These are phyloP conservation scores for Sporothrix variecibatus DNA, from an alignment of 2,329 filamentous ascomycete genomes.

Conservation along the genomic window DNA sequence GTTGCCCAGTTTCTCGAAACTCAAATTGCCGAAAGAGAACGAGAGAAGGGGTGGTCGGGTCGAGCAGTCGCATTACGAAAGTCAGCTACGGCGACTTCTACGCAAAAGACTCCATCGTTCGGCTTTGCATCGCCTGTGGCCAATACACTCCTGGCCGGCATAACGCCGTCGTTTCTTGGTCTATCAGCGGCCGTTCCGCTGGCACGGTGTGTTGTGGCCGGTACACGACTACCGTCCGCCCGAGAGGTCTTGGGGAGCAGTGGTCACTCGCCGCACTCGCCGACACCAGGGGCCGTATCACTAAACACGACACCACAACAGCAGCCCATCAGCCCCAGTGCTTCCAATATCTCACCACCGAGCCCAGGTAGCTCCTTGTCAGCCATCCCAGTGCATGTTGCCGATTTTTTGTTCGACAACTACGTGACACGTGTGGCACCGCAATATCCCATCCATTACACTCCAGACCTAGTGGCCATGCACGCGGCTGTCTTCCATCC, in stretches of 20 bases:
- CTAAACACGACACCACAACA: not conserved
- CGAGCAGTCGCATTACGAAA: not conserved
- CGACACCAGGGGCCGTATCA: not conserved
- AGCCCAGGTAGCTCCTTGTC: conserved; percentile 4
- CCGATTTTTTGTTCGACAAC: conserved; percentile 24
- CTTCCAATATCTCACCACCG: not conserved
- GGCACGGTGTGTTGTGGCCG: conserved; percentile 21
- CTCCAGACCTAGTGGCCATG: conserved; percentile 21
- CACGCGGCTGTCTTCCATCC: conserved; percentile 12
- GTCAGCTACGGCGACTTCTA: not conserved
- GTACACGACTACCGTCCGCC: conserved; percentile 19
- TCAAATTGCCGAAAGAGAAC: conserved; percentile 19
- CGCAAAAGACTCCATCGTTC: not conserved
- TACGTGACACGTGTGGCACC: conserved; percentile 21
- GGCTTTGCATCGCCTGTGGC: not conserved
- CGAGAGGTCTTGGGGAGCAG: conserved; percentile 11
- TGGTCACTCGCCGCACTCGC: not conserved
- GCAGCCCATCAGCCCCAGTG: not conserved
- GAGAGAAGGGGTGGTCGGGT: not conserved
- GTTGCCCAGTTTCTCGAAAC: conserved; percentile 23
- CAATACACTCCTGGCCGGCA: not conserved
- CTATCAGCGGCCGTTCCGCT: conserved; percentile 19
- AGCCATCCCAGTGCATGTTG: conserved; percentile 20
- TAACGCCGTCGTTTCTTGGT: conserved; percentile 9
- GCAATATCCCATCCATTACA: conserved; percentile 23